Percentiles rank a stretch among this genome's conserved stretches.
Evolutionary conservation across 768 basidiomycete genomes (phyloP).

Genomic region (Kwoniella pini): DNA sequence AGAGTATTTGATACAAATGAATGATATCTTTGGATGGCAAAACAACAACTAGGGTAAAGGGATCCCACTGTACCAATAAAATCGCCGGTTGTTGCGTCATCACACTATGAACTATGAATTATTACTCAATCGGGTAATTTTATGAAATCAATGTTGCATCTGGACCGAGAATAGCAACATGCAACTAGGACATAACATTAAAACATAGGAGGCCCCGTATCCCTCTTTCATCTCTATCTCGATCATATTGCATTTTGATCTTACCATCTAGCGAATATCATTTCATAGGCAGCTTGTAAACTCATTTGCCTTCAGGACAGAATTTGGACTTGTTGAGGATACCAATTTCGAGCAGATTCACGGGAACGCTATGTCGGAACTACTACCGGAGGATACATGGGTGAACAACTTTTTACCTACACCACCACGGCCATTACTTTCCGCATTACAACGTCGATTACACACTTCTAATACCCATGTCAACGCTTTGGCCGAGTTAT

Average conservation of each 20-base stretch:
- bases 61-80: not conserved
- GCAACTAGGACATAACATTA: not conserved
- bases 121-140: slow-evolving; percentile 15
- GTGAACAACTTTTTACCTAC: slow-evolving; percentile 38
- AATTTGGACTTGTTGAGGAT: too few species aligned
- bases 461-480: slow-evolving; percentile 42
- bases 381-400: slow-evolving; percentile 49
- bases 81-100: slow-evolving; percentile 12
- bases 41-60: not conserved
- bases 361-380: slow-evolving; percentile 35
- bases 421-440: slow-evolving; percentile 42
- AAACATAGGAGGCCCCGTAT: not conserved
- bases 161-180: slow-evolving; percentile 5
- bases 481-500: slow-evolving; percentile 51
- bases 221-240: too few species aligned
- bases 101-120: not conserved
- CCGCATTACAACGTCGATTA: slow-evolving; percentile 35
- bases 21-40: not conserved
- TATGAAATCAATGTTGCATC: not conserved
- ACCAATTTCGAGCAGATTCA: too few species aligned
- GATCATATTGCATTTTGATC: too few species aligned
- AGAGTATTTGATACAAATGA: not conserved
- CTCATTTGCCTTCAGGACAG: too few species aligned
- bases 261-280: too few species aligned
- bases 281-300: too few species aligned